Percentiles rank a stretch among this genome's conserved stretches.
Conservation (phyloP, 2,329 filamentous ascomycete genomes). For the Ophiostoma montium region DNA sequence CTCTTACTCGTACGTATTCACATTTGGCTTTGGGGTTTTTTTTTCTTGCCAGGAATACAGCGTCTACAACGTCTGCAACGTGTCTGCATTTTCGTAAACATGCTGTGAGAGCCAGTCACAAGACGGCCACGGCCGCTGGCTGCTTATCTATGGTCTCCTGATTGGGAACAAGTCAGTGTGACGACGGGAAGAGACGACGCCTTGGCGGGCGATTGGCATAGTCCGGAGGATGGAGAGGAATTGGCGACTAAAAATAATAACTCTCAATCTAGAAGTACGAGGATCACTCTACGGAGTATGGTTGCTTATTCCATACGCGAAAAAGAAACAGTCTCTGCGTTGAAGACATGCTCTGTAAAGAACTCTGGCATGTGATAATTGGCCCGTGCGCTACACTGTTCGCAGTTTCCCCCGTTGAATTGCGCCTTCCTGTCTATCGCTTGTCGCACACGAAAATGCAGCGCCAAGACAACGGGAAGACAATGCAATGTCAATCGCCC, state of each 20-base stretch:
- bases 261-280: neutral
- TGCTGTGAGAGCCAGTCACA: no score
- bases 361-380: slow-evolving; percentile 7
- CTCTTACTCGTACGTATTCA: no score
- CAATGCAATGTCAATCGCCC: neutral
- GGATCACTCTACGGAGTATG: neutral
- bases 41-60: no score
- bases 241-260: neutral
- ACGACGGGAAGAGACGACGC: neutral
- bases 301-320: no score
- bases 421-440: neutral
- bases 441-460: no score
- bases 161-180: neutral
- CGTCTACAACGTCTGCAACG: no score
- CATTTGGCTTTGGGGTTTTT: no score
- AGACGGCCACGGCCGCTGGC: no score
- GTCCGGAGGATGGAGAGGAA: neutral
- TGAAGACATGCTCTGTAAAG: neutral
- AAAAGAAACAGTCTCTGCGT: no score
- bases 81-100: no score
- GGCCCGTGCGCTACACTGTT: slow-evolving; percentile 4
- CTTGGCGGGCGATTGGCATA: neutral
- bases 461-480: no score
- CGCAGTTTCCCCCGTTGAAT: slow-evolving; percentile 6
- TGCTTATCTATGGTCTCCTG: no score